These are phyloP conservation scores for Ensete ventricosum DNA, from an alignment of 176 grass and related monocot species.

Conservation along the genomic window DNA sequence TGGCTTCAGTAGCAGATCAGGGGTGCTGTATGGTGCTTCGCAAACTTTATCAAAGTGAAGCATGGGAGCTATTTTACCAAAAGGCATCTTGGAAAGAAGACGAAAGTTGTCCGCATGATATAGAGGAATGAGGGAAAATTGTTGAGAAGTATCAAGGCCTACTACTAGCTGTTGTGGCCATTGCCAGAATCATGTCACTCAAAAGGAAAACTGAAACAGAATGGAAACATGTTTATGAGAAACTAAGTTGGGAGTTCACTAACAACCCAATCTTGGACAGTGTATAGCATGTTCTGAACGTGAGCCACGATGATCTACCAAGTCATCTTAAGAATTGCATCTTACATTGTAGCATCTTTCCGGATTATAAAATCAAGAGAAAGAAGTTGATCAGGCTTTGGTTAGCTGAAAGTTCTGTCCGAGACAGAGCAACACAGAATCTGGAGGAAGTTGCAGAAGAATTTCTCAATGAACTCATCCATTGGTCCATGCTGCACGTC, in stretches of 20 bases:
- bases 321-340: conserved; percentile 41
- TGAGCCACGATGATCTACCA: conserved; percentile 36
- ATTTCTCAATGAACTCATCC: conserved; percentile 27
- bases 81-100: conserved; percentile 27
- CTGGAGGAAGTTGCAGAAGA: conserved; percentile 45
- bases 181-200: conserved; percentile 37
- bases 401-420: conserved; percentile 42
- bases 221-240: conserved; percentile 28
- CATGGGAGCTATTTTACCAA: conserved; percentile 39
- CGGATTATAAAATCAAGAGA: conserved; percentile 18
- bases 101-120: conserved; percentile 15
- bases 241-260: conserved; percentile 34
- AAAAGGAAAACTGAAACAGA: conserved; percentile 22
- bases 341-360: conserved; percentile 34
- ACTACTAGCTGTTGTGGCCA: conserved; percentile 34
- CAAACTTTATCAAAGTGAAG: conserved; percentile 10
- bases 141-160: conserved; percentile 34
- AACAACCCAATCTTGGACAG: conserved; percentile 30
- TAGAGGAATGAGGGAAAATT: conserved; percentile 20
- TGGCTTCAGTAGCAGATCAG: conserved; percentile 19
- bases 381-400: conserved; percentile 34
- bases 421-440: conserved; percentile 23
- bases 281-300: conserved; percentile 28
- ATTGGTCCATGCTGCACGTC: conserved; percentile 38
- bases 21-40: conserved; percentile 1